Conservation (phyloP, 768 basidiomycete species). For the Phanerodontia chrysosporium region DNA sequence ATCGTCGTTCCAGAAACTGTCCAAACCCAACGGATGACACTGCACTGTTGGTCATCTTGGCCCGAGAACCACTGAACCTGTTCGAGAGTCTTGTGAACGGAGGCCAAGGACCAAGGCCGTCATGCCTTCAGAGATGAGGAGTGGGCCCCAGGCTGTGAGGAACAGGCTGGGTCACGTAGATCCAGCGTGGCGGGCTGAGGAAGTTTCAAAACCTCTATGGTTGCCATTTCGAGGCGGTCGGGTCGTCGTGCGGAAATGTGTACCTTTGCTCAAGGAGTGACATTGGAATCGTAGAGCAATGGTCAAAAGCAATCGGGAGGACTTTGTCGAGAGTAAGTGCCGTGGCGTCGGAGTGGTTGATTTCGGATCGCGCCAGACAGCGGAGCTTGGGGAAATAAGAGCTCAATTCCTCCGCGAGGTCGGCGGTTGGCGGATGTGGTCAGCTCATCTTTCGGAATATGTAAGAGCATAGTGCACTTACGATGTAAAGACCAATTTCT, state of each 20-base stretch:
- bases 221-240: background rate
- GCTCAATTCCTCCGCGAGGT: background rate
- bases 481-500: background rate
- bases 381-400: background rate
- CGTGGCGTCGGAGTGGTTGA: too few species aligned
- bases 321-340: background rate
- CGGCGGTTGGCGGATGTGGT: background rate
- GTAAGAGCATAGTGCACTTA: too few species aligned
- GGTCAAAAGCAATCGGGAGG: background rate
- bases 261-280: too few species aligned
- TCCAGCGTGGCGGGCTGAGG: background rate
- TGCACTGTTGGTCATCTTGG: background rate
- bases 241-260: background rate
- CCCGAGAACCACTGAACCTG: slow-evolving; percentile 13
- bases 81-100: slow-evolving; percentile 3
- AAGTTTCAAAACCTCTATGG: background rate
- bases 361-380: background rate
- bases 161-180: background rate
- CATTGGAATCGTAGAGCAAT: background rate
- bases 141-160: background rate
- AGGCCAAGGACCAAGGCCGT: too few species aligned
- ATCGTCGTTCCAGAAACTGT: slow-evolving; percentile 2
- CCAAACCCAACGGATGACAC: slow-evolving; percentile 8
- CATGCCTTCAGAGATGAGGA: too few species aligned
- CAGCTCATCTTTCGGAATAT: too few species aligned